Conservation (phyloP, 1,284 basidiomycete genomes). For the Trametes versicolor region DNA sequence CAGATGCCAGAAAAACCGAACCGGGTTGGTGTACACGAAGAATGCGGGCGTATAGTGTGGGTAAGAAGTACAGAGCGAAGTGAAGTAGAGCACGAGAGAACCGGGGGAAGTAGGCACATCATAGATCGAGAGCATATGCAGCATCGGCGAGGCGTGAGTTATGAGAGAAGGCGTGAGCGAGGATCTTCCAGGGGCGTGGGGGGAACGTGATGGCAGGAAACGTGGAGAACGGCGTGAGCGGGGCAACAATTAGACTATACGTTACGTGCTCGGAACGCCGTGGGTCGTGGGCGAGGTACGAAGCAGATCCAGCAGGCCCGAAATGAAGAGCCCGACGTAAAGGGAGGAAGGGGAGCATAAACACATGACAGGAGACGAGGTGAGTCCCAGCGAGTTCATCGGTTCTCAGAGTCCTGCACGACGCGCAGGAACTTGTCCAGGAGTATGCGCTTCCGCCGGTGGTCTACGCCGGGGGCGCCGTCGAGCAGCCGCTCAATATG, state of each 20-base stretch:
- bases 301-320: slow-evolving; percentile 20
- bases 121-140: slow-evolving; percentile 29
- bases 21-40: slow-evolving; percentile 15
- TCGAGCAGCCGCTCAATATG: slow-evolving; percentile 69
- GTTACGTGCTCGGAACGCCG: slow-evolving; percentile 25
- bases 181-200: slow-evolving; percentile 10
- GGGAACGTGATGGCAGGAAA: slow-evolving; percentile 12
- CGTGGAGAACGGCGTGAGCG: slow-evolving; percentile 15
- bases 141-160: slow-evolving; percentile 17
- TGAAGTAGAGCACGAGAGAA: slow-evolving; percentile 17
- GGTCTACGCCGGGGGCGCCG: slow-evolving; percentile 53
- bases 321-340: slow-evolving; percentile 28
- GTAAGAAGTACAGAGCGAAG: slow-evolving; percentile 31
- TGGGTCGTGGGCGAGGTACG: slow-evolving; percentile 20
- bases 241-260: slow-evolving; percentile 31
- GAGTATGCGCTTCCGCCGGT: slow-evolving; percentile 58
- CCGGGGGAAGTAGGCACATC: slow-evolving; percentile 10
- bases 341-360: slow-evolving; percentile 13
- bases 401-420: slow-evolving; percentile 60
- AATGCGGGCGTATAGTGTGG: slow-evolving; percentile 18
- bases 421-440: slow-evolving; percentile 70
- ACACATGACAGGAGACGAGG: slow-evolving; percentile 18
- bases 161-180: slow-evolving; percentile 2
- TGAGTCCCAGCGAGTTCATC: slow-evolving; percentile 43
- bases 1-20: slow-evolving; percentile 16